phyloP scores from a whole-genome alignment of 139 green algal genomes.

The Chlorella sp. region DNA sequence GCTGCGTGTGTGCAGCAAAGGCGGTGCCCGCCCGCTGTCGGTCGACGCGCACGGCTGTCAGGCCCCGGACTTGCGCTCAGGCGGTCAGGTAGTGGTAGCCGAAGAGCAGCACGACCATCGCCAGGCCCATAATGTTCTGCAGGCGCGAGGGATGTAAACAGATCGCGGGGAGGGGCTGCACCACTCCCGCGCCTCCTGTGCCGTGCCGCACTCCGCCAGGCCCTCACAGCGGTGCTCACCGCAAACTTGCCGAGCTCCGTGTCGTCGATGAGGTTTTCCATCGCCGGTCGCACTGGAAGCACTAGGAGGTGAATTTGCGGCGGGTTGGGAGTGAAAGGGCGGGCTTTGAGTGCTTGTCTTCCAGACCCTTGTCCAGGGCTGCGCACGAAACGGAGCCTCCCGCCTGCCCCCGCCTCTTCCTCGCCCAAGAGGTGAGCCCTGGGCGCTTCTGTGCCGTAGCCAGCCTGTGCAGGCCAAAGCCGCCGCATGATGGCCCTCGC shows the following conservation, averaged over 20 bases:
- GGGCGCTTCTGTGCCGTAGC: neutral
- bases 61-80: constrained; percentile 15
- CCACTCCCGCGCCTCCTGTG: no score
- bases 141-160: no score
- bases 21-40: neutral
- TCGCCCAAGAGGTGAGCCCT: neutral
- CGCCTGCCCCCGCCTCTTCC: constrained; percentile 10
- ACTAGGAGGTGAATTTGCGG: no score
- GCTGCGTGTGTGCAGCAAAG: neutral
- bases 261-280: constrained; percentile 76
- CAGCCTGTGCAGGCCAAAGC: no score
- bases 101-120: constrained; percentile 73
- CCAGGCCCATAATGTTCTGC: constrained; percentile 76
- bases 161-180: no score
- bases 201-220: no score
- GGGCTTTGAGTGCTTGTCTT: no score
- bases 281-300: no score
- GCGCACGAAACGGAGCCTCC: no score
- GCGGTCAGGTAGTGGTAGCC: constrained; percentile 77
- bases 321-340: no score
- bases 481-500: no score
- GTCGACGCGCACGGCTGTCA: neutral
- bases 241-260: constrained; percentile 60
- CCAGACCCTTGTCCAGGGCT: no score
- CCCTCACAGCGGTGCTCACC: constrained; percentile 47